Evolutionary conservation across 1,139 yeast genomes (phyloP), one percentile per base, ranked within the genome.

Genomic region (Hansenula anomala): DNA sequence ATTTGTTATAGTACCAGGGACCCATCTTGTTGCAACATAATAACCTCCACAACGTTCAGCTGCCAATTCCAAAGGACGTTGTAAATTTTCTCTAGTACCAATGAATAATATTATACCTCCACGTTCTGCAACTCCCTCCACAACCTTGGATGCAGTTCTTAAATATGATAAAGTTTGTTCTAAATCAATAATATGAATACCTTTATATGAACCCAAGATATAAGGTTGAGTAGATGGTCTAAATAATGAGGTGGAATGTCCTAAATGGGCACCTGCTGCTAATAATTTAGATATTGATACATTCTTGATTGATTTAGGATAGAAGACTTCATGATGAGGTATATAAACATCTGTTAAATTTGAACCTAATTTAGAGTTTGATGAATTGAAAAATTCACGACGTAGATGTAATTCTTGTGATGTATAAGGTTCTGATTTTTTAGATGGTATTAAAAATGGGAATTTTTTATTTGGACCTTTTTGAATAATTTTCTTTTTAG

Each of bases 251-350:
- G 80, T 83, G 6, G 96, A 75, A 55, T 92, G 97, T 23, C 98
- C 98, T 51, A 92, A 68, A 61, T 92, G 98, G 37, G 92, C 92
- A 33, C 97, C 97, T 0, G 97, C 88, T 6, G 97, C 95, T 62
- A 90, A 60, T 39, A 90, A 71, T 42, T 80, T 78, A 22, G 86
- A 67, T 26, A 88, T 66, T 2, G 92, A 71, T 12, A 85, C 59
- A 42, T 83, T 77, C 25, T 73, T 64, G 19, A 78, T 67, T 25
- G 70, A 56, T 26, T 71, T 67, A 13, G 96, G 96, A 19, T 66
- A 60, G 38, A 69, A 68, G 23, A 81, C 69, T 46, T 85, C 86
- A 47, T 73, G 69, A 55, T 82, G 80, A 18, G 96, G 95, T 39
- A 66, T 64, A 58, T 86, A 87, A 10, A 85, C 78, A 42, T 80